Evolutionary conservation across 805 yeast species (phyloP).

Genomic region (Torulaspora gathmanii): DNA sequence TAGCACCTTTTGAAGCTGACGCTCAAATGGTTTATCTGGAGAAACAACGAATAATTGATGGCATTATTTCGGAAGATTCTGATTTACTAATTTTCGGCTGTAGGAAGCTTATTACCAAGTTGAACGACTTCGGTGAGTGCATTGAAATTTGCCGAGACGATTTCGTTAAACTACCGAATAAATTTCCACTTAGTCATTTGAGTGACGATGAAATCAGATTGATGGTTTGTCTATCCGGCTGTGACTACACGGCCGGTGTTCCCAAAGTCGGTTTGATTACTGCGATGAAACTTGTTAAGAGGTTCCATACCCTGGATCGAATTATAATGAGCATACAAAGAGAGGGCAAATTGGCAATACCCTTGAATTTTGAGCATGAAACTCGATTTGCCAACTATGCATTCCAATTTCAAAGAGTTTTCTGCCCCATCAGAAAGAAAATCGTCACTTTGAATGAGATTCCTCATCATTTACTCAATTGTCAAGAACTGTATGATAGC

Average conservation of each 20-base stretch:
- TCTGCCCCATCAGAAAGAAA: conserved; percentile 50
- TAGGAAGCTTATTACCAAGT: conserved; percentile 65
- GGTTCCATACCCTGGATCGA: conserved; percentile 48
- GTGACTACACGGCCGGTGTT: conserved; percentile 90
- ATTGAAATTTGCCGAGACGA: conserved; percentile 59
- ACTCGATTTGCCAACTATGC: conserved; percentile 67
- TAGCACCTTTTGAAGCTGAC: conserved; percentile 98
- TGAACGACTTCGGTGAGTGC: conserved; percentile 66
- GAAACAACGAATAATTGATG: conserved; percentile 66
- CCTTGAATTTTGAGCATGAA: conserved; percentile 54
- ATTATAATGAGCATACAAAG: conserved; percentile 52
- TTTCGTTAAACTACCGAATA: conserved; percentile 45
- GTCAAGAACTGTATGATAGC: conserved; percentile 36
- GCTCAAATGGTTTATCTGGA: conserved; percentile 93
- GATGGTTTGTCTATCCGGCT: conserved; percentile 88
- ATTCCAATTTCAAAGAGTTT: conserved; percentile 81
- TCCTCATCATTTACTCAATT: conserved; percentile 37
- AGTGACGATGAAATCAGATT: conserved; percentile 57
- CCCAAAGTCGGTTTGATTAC: conserved; percentile 74
- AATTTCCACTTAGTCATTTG: conserved; percentile 49
- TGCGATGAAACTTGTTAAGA: conserved; percentile 58
- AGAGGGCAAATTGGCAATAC: conserved; percentile 56
- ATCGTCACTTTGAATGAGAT: conserved; percentile 59
- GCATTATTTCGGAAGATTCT: conserved; percentile 89
- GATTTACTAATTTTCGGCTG: conserved; percentile 91